Percentiles rank a stretch among this genome's conserved stretches.
Conservation (phyloP, 805 yeast genomes). For the Candida ovalis region DNA sequence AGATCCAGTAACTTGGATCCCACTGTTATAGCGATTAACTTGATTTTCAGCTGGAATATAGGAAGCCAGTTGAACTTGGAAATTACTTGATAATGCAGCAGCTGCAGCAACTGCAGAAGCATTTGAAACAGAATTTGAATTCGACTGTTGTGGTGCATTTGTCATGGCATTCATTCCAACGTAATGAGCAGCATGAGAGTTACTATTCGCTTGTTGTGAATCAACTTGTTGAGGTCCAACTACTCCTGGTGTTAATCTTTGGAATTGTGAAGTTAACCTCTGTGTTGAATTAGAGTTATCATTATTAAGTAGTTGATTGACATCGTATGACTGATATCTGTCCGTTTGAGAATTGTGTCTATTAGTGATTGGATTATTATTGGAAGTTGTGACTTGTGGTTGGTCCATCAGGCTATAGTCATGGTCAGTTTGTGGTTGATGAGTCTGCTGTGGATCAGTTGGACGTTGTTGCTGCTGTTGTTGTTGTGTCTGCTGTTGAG, state of each 20-base stretch:
- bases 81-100: not conserved
- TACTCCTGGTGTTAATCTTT: slow-evolving; percentile 1
- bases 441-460: not conserved
- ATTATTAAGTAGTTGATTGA: slow-evolving; percentile 10
- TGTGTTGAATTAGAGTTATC: not conserved
- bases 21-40: slow-evolving; percentile 5
- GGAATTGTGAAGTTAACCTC: slow-evolving; percentile 4
- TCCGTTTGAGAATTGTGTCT: slow-evolving; percentile 8
- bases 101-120: not conserved
- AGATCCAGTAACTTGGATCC: not conserved
- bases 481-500: not conserved
- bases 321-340: slow-evolving; percentile 17
- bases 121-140: not conserved
- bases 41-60: slow-evolving; percentile 7
- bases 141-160: not conserved
- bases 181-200: not conserved
- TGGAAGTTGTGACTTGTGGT: not conserved
- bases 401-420: not conserved
- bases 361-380: not conserved
- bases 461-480: slow-evolving; percentile 2
- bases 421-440: not conserved
- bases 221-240: not conserved
- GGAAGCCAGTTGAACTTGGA: slow-evolving; percentile 1
- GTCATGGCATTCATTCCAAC: not conserved
- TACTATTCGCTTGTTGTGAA: not conserved